Conservation (phyloP, 1,284 basidiomycete species). For the Ceratobasidium sp. region DNA sequence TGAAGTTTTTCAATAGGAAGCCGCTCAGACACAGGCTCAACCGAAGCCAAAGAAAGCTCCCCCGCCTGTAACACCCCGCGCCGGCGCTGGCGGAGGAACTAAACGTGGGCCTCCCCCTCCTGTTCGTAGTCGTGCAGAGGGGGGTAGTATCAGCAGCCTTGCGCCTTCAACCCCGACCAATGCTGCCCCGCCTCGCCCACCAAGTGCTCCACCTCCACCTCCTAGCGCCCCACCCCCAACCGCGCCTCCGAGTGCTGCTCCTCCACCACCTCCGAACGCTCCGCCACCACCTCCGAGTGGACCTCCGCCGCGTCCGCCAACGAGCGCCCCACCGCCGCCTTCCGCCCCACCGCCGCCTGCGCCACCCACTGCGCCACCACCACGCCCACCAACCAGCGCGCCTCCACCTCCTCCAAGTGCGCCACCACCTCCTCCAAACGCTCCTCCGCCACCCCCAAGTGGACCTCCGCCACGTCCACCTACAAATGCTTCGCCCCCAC, state of each 20-base stretch:
- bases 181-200: conserved; percentile 19
- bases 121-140: conserved; percentile 20
- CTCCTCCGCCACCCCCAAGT: conserved; percentile 55
- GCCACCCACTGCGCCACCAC: conserved; percentile 54
- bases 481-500: conserved; percentile 52
- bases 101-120: conserved; percentile 35
- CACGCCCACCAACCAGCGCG: conserved; percentile 51
- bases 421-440: conserved; percentile 50
- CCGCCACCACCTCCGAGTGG: conserved; percentile 51
- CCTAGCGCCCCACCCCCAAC: conserved; percentile 35
- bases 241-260: not conserved
- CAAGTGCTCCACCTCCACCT: conserved; percentile 62
- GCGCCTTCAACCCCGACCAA: conserved; percentile 55
- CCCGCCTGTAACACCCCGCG: conserved; percentile 21
- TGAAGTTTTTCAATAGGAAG: not conserved
- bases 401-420: conserved; percentile 52
- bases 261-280: conserved; percentile 50
- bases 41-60: conserved; percentile 31
- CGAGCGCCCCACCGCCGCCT: conserved; percentile 50
- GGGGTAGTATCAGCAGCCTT: conserved; percentile 32
- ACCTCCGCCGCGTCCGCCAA: conserved; percentile 49
- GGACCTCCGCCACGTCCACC: conserved; percentile 57
- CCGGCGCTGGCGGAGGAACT: not conserved
- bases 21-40: conserved; percentile 15
- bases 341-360: conserved; percentile 50